Evolutionary conservation across 106 monocot genomes (phyloP), one percentile per base, ranked within the genome.

Genomic region (Triglochin maritima): DNA sequence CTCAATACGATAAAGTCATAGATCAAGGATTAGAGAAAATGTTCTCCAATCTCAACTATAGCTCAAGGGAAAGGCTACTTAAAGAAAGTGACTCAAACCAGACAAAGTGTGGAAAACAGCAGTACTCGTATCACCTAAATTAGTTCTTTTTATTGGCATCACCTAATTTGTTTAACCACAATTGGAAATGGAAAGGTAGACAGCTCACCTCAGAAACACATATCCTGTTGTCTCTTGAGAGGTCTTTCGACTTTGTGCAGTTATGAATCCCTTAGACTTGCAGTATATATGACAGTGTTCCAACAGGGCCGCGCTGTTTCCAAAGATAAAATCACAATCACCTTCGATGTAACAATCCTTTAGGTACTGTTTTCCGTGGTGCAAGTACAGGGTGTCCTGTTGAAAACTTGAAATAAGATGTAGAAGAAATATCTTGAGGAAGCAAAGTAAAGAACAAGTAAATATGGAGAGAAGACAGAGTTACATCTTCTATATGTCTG

Each of bases 281-380:
- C 95, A 96, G 71, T 90, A 72, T 67, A 95, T 84, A 72, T 96
- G 95, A 54, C 95, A 90, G 74, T 96, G 85, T 70, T 96, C 95
- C 52, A 96, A 49, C 59, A 96, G 87, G 56, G 95, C 95, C 49
- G 90, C 88, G 17, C 90, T 79, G 71, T 96, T 96, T 14, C 95
- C 95, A 66, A 96, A 96, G 42, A 96, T 96, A 71, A 96, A 96
- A 61, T 94, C 94, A 17, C 86, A 85, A 51, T 85, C 88, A 43
- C 95, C 95, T 81, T 96, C 95, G 56, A 96, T 85, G 65, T 96
- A 96, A 47, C 95, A 96, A 73, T 96, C 87, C 64, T 81, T 79
- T 41, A 96, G 45, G 69, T 96, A 96, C 16, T 91, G 90, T 69
- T 81, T 96, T 42, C 95, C 95, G 80, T 90, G 46, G 69, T 96